A percentile compares a stretch with the other conserved stretches of the same genome.
phyloP scores from a whole-genome alignment of 106 monocot species.

The Phalaenopsis equestris region DNA sequence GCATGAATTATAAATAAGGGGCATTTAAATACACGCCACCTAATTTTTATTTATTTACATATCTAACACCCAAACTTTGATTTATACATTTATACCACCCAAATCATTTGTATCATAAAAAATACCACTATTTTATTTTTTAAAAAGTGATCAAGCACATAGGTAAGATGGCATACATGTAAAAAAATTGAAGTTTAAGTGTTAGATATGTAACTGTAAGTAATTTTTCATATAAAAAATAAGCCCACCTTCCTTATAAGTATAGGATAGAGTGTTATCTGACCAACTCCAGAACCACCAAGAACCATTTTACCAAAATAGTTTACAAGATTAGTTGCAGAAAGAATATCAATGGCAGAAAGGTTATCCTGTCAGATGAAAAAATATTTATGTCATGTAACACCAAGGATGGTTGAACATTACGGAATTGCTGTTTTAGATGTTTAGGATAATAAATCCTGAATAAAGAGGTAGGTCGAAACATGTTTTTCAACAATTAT shows the following conservation, averaged over 20 bases:
- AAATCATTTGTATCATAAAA: no score
- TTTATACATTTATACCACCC: no score
- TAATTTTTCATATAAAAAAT: not conserved
- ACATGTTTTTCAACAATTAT: not conserved
- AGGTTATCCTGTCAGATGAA: slow-evolving; percentile 83
- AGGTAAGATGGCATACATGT: no score
- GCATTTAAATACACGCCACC: no score
- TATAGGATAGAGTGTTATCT: slow-evolving; percentile 84
- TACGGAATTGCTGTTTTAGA: not conserved
- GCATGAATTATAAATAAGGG: not conserved
- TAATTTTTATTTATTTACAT: no score
- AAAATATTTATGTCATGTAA: not conserved
- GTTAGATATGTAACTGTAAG: no score
- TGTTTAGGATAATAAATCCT: not conserved
- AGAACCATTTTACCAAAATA: slow-evolving; percentile 99
- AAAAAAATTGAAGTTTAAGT: no score
- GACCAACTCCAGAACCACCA: slow-evolving; percentile 96
- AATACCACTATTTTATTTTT: no score
- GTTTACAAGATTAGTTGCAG: slow-evolving; percentile 97
- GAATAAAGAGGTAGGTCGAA: not conserved
- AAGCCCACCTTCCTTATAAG: slow-evolving; percentile 74
- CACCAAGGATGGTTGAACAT: not conserved
- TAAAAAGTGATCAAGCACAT: no score
- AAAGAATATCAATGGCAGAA: slow-evolving; percentile 96
- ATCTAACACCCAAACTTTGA: no score